Evolutionary conservation across 768 basidiomycete species (phyloP), one percentile per base, ranked within the genome.

Genomic region (Rhizopogon vinicolor): DNA sequence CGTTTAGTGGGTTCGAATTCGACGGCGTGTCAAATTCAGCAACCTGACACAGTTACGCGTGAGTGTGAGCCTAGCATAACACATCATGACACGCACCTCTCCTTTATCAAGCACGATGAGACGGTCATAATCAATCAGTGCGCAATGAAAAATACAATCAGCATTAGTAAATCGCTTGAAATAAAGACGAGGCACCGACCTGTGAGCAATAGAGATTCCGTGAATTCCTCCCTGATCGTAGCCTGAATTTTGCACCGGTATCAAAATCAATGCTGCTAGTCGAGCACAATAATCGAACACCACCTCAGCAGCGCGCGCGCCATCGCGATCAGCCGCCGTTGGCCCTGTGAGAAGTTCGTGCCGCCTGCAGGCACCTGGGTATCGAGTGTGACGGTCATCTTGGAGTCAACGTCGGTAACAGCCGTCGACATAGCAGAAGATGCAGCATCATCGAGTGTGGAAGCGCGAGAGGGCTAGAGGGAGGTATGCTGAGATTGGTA

Each of bases 171-270:
- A 31, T 33, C 29, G 9, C 22, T 19, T 3, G 2, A 22, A 14
- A 7, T 3, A 33, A 16, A 54, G 43, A 31, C 42, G 33, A 13
- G 10, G 9, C 14, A 72, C 81, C 9, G 60, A 87, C 88, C 80
- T 5, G 89, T 91, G 46, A 94, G 66, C 43, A 93, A 68, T 41
- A 93, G 72, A 7, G 86, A 88, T 42, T 83, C 78, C 6, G 76
- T 82, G 66, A 96, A 96, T 63, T 96, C 91, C 60, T 89, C 86
- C 6, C 92, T 77, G 45, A 97, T 94, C 1, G 93, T 88, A 31
- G 82, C 76, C 66, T 96, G 93, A 54, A 96, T 96, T 72, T 93
- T 93, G 88, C 81, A 62, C 95, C 94, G 41, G 93, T 93, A 12
- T 83, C 86, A 62, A 93, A 88, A 65, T 92, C 89, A 54, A 93